Evolutionary conservation across 164 flowering plant genomes (phyloP).

Genomic region (Vitis rotundifolia): DNA sequence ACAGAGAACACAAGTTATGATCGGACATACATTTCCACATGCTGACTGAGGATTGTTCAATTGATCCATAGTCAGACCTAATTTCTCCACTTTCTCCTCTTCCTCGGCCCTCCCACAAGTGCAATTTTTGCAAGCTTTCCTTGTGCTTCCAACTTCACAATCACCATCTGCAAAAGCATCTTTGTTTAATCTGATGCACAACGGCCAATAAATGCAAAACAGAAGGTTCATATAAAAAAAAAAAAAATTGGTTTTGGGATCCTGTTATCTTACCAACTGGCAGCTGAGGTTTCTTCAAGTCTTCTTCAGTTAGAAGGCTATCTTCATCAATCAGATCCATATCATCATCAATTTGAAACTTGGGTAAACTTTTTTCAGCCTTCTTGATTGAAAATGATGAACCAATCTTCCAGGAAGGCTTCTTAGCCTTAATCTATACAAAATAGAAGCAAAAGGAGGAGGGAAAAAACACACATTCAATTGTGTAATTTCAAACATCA

Average conservation of each 20-base stretch:
- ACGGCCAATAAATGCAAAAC: no score
- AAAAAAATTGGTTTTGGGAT: background rate
- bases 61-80: slow-evolving; percentile 74
- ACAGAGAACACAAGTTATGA: background rate
- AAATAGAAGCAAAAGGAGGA: background rate
- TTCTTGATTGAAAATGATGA: slow-evolving; percentile 84
- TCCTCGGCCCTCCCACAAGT: slow-evolving; percentile 91
- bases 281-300: slow-evolving; percentile 81
- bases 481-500: background rate
- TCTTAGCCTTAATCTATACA: slow-evolving; percentile 63
- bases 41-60: slow-evolving; percentile 86
- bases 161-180: slow-evolving; percentile 56
- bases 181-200: background rate
- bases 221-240: background rate
- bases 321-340: slow-evolving; percentile 94
- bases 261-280: slow-evolving; percentile 49
- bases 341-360: slow-evolving; percentile 76
- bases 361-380: slow-evolving; percentile 47
- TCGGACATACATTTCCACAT: slow-evolving; percentile 86
- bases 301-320: slow-evolving; percentile 86
- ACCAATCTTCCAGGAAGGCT: slow-evolving; percentile 89
- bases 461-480: background rate
- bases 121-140: slow-evolving; percentile 98
- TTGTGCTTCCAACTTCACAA: slow-evolving; percentile 88
- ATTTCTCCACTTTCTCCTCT: slow-evolving; percentile 67